A percentile compares a stretch with the other conserved stretches of the same genome.
These are phyloP conservation scores for Pilasporangium apinafurcum DNA, from an alignment of 352 stramenopile genomes.

Conservation along the genomic window DNA sequence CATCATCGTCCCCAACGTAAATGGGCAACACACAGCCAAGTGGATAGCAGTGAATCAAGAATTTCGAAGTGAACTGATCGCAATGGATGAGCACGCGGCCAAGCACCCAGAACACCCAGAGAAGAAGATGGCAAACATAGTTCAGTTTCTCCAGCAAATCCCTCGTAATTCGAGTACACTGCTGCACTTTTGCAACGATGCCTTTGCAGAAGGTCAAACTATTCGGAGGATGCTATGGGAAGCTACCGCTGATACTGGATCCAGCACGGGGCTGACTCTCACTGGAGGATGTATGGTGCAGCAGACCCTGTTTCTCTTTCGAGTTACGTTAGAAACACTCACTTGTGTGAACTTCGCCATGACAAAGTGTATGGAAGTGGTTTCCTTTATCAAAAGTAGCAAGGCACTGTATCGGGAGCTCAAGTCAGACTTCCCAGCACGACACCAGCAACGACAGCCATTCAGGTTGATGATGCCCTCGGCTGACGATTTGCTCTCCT, in stretches of 20 bases:
- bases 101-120: constrained; percentile 2
- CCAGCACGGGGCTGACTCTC: constrained; percentile 5
- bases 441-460: background rate
- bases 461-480: background rate
- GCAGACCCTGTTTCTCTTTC: constrained; percentile 15
- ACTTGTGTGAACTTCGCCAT: constrained; percentile 7
- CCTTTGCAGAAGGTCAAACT: constrained; percentile 1
- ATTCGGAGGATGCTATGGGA: too few species aligned
- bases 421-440: background rate
- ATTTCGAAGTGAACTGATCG: constrained; percentile 14
- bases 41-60: constrained; percentile 26
- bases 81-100: background rate
- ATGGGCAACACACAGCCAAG: constrained; percentile 3
- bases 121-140: constrained; percentile 6
- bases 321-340: constrained; percentile 11
- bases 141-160: constrained; percentile 3
- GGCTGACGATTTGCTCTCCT: constrained; percentile 9
- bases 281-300: constrained; percentile 26
- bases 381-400: constrained; percentile 2
- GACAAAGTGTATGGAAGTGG: constrained; percentile 15
- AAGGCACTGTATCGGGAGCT: constrained; percentile 2
- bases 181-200: constrained; percentile 28
- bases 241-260: too few species aligned
- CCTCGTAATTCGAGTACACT: constrained; percentile 7
- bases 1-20: constrained; percentile 3